phyloP scores from a whole-genome alignment of 345 rosid genomes.

The Eutrema heterophyllum region DNA sequence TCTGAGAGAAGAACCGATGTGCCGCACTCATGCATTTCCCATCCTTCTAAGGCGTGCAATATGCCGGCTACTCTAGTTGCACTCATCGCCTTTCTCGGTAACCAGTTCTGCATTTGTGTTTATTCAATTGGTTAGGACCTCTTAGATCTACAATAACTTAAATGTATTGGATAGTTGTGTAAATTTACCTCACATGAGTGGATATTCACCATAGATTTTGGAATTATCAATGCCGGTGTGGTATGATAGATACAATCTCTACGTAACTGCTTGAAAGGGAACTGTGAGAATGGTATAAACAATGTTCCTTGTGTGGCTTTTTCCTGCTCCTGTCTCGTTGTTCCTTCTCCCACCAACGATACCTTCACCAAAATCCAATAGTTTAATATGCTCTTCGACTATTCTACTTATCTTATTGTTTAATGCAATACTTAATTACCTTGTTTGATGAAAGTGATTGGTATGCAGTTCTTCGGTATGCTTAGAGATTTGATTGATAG shows the following conservation, averaged over 20 bases:
- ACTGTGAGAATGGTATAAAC: slow-evolving; percentile 37
- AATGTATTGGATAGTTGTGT: not conserved
- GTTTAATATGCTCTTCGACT: not conserved
- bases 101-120: slow-evolving; percentile 47
- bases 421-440: not conserved
- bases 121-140: not conserved
- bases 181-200: slow-evolving; percentile 58
- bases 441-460: not conserved
- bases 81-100: slow-evolving; percentile 53
- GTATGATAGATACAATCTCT: slow-evolving; percentile 53
- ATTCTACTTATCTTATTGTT: not conserved
- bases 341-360: slow-evolving; percentile 64
- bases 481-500: no score
- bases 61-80: slow-evolving; percentile 57
- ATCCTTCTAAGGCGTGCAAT: slow-evolving; percentile 52
- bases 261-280: slow-evolving; percentile 47
- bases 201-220: slow-evolving; percentile 45
- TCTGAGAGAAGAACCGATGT: slow-evolving; percentile 25
- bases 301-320: slow-evolving; percentile 39
- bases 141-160: not conserved
- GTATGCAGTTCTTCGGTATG: no score
- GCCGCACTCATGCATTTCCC: slow-evolving; percentile 47
- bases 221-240: slow-evolving; percentile 52
- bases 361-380: slow-evolving; percentile 27
- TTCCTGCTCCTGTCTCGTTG: slow-evolving; percentile 41